Percentiles rank a stretch among this genome's conserved stretches.
phyloP scores from a whole-genome alignment of 345 rosid species.

The Pistacia integerrima region DNA sequence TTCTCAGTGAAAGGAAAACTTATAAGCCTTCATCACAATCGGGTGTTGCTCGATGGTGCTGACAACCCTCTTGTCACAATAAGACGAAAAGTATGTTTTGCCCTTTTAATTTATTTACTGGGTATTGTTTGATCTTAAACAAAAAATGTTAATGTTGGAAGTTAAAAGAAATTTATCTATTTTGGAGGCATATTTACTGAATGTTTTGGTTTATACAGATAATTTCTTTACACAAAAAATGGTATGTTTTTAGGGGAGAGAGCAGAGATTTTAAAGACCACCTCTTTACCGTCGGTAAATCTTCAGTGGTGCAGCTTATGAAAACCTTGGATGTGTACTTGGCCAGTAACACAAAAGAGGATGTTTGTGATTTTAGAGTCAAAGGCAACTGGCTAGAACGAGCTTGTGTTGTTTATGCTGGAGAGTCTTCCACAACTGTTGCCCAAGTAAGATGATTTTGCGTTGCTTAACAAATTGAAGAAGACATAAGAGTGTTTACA shows the following conservation, averaged over 20 bases:
- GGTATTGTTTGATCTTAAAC: no score
- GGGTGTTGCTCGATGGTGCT: constrained; percentile 23
- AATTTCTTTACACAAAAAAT: constrained; percentile 28
- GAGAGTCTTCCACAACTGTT: constrained; percentile 14
- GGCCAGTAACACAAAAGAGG: constrained; percentile 20
- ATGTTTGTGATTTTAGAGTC: constrained; percentile 22
- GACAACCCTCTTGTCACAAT: constrained; percentile 34
- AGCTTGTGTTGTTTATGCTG: constrained; percentile 23
- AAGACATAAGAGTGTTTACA: no score
- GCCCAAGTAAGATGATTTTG: constrained; percentile 20
- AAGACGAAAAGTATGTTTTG: constrained; percentile 26
- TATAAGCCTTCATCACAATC: constrained; percentile 18
- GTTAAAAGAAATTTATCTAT: no score
- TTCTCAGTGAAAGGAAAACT: constrained; percentile 28
- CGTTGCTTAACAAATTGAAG: no score
- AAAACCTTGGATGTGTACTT: constrained; percentile 19
- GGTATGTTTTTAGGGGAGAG: constrained; percentile 32
- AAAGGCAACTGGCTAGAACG: constrained; percentile 28
- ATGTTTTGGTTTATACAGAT: constrained; percentile 24
- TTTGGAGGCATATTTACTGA: not conserved
- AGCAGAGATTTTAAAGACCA: constrained; percentile 22
- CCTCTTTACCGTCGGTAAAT: constrained; percentile 20
- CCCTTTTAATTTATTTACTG: no score
- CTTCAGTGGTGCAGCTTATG: constrained; percentile 5
- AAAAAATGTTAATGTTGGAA: no score